These are phyloP conservation scores for Lantana camara DNA, from an alignment of 257 asterid genomes.

Conservation along the genomic window DNA sequence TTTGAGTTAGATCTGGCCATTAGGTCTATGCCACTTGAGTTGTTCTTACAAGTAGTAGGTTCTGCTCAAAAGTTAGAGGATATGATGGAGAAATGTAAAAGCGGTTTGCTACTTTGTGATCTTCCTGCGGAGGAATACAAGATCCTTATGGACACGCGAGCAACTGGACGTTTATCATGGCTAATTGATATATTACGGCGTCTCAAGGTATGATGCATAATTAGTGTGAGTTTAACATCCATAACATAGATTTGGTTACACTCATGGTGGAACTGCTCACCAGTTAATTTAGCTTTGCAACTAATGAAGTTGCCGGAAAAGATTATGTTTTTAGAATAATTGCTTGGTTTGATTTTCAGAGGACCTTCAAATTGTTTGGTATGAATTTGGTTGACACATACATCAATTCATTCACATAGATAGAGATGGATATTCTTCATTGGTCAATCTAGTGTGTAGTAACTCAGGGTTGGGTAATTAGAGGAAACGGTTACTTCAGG, in stretches of 20 bases:
- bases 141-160: slow-evolving; percentile 68
- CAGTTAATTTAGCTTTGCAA: slow-evolving; percentile 17
- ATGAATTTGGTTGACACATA: slow-evolving; percentile 1
- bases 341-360: slow-evolving; percentile 3
- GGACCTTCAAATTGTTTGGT: slow-evolving; percentile 21
- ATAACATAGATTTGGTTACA: slow-evolving; percentile 9
- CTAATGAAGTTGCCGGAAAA: not conserved
- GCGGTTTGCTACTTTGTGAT: slow-evolving; percentile 69
- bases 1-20: slow-evolving; percentile 68
- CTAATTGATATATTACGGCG: slow-evolving; percentile 76
- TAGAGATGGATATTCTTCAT: slow-evolving; percentile 18
- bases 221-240: slow-evolving; percentile 7
- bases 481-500: slow-evolving; percentile 19
- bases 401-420: not conserved
- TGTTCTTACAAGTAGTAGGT: slow-evolving; percentile 86
- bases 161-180: slow-evolving; percentile 72
- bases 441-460: not conserved
- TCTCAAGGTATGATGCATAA: slow-evolving; percentile 62
- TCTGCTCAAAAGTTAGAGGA: slow-evolving; percentile 70
- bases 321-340: not conserved
- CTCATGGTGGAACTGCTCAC: not conserved
- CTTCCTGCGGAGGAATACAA: slow-evolving; percentile 69
- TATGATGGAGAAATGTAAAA: slow-evolving; percentile 66
- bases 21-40: slow-evolving; percentile 80
- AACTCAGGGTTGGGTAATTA: not conserved